These are phyloP conservation scores for Aspergillus baeticus DNA, from an alignment of 495 filamentous ascomycete species.

Conservation along the genomic window DNA sequence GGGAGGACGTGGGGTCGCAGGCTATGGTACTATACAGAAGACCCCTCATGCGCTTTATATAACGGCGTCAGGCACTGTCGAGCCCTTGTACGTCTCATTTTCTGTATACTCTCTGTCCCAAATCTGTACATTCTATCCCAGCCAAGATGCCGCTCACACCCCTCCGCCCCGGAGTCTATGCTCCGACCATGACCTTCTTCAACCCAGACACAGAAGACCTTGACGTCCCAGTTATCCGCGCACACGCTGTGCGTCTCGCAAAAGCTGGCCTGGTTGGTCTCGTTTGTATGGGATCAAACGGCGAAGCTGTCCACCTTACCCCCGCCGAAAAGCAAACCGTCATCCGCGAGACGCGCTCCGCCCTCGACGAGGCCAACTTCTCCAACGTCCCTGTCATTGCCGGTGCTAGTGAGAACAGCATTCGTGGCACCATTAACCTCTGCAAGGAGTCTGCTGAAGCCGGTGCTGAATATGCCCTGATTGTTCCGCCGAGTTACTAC, in stretches of 20 bases:
- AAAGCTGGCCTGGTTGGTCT: slow-evolving; percentile 78
- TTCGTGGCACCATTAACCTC: slow-evolving; percentile 72
- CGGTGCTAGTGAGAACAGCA: slow-evolving; percentile 75
- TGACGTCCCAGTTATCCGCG: slow-evolving; percentile 74
- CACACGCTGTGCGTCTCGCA: slow-evolving; percentile 78
- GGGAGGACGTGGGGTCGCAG: slow-evolving; percentile 5
- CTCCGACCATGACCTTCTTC: slow-evolving; percentile 91
- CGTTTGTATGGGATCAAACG: slow-evolving; percentile 88
- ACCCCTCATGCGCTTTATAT: slow-evolving; percentile 2
- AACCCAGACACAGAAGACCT: slow-evolving; percentile 77
- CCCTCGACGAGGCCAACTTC: slow-evolving; percentile 80
- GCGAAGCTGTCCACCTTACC: slow-evolving; percentile 81
- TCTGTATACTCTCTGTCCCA: not conserved
- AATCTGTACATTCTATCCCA: not conserved
- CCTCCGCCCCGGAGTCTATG: slow-evolving; percentile 82
- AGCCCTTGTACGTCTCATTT: not conserved
- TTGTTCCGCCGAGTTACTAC: slow-evolving; percentile 84
- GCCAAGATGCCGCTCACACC: slow-evolving; percentile 42
- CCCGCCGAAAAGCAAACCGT: slow-evolving; percentile 73
- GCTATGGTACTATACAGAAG: slow-evolving; percentile 1
- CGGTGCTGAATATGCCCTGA: slow-evolving; percentile 75
- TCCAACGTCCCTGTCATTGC: slow-evolving; percentile 74
- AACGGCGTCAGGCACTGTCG: not conserved
- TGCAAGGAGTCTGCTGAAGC: slow-evolving; percentile 65
- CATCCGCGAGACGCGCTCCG: slow-evolving; percentile 75